Conservation (phyloP, 768 basidiomycete genomes). For the Mycena polygramma region DNA sequence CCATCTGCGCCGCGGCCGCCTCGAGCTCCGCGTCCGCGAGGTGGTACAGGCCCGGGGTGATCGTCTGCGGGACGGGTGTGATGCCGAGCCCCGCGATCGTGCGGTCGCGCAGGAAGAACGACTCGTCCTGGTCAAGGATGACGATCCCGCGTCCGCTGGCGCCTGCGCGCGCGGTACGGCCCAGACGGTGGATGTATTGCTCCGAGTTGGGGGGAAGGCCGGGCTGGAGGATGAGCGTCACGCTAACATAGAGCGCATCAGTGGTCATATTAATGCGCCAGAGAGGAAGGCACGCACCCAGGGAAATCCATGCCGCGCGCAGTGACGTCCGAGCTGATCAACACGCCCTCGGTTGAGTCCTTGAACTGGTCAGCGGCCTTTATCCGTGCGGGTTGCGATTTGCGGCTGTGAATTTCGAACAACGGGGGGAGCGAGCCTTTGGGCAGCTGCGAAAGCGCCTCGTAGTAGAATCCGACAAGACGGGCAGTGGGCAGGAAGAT, state of each 20-base stretch:
- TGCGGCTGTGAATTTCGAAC: conserved; percentile 70
- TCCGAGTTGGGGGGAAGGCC: conserved; percentile 78
- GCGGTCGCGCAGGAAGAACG: conserved; percentile 58
- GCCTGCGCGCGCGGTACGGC: conserved; percentile 83
- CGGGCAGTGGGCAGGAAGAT: conserved; percentile 79
- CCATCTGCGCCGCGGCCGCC: conserved; percentile 37
- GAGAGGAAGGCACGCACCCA: conserved; percentile 48
- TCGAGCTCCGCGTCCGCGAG: conserved; percentile 32
- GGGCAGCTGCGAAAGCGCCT: conserved; percentile 33
- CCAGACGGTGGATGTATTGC: conserved; percentile 85
- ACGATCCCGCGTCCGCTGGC: conserved; percentile 70
- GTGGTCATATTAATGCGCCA: not conserved
- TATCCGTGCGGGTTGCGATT: conserved; percentile 62
- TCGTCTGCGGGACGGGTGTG: conserved; percentile 44
- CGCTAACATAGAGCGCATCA: conserved; percentile 47
- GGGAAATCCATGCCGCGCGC: conserved; percentile 80
- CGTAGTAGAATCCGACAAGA: conserved; percentile 35
- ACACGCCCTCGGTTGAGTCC: conserved; percentile 55
- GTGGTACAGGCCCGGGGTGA: conserved; percentile 33
- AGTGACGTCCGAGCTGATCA: conserved; percentile 70
- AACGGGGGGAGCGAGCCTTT: conserved; percentile 50
- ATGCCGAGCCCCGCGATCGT: conserved; percentile 59
- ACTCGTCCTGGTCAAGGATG: conserved; percentile 65
- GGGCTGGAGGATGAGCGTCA: conserved; percentile 71
- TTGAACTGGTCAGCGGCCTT: conserved; percentile 66